Evolutionary conservation across 192 early-diverging fungal genomes (phyloP).

Genomic region (Coemansia sp.): DNA sequence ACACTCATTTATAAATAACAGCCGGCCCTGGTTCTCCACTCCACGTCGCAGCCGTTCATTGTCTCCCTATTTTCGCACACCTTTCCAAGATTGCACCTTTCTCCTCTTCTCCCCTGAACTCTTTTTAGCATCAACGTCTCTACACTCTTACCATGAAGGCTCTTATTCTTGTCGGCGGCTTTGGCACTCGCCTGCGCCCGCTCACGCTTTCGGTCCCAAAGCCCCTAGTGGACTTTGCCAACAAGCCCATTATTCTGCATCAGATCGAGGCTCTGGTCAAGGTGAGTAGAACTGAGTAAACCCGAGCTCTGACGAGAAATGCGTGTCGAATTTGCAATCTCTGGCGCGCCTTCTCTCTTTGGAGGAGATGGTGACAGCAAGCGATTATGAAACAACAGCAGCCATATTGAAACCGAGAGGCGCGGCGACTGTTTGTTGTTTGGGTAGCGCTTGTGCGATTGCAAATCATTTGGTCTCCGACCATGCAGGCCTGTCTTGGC

Average conservation of each 20-base stretch:
- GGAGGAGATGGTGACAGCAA: background rate
- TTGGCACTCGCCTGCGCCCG: conserved; percentile 97
- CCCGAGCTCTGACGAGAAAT: background rate
- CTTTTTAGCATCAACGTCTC: too few relatives aligned
- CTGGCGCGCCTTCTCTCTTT: background rate
- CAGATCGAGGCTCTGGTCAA: conserved; percentile 97
- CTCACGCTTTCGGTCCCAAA: conserved; percentile 96
- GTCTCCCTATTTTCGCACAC: conserved; percentile 1
- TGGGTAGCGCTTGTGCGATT: background rate
- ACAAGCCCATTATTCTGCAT: conserved; percentile 98
- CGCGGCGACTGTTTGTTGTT: background rate
- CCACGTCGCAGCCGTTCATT: background rate
- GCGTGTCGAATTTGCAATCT: conserved; percentile 5
- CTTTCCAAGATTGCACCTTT: background rate
- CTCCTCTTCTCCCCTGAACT: background rate
- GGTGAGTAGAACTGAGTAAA: conserved; percentile 59
- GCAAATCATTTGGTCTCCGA: background rate
- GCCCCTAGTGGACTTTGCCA: conserved; percentile 99
- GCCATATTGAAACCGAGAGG: background rate
- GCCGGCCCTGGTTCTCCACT: background rate
- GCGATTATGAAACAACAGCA: background rate
- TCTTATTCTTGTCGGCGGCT: conserved; percentile 86
- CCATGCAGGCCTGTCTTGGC: background rate
- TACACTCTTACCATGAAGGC: conserved; percentile 65
- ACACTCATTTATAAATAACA: conserved; percentile 12